A percentile compares a stretch with the other conserved stretches of the same genome.
These are phyloP conservation scores for Coemansia erecta DNA, from an alignment of 192 early-diverging fungal genomes.

Conservation along the genomic window DNA sequence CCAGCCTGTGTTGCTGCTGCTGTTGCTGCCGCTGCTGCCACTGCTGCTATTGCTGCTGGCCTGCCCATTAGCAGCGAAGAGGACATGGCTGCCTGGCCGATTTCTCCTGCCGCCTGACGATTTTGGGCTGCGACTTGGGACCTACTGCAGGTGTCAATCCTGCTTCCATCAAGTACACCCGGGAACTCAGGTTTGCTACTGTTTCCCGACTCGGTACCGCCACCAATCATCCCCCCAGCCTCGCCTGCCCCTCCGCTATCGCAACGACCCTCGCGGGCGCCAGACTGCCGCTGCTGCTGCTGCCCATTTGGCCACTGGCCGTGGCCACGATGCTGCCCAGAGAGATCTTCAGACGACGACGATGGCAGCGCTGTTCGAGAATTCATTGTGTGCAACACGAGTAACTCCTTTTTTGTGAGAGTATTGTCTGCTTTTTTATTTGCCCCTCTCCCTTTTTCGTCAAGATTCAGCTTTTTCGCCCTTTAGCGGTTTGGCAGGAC, in stretches of 20 bases:
- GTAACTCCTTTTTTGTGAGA: neutral
- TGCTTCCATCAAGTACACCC: neutral
- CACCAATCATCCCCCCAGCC: too few species aligned
- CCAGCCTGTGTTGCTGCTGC: too few species aligned
- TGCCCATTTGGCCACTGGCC: neutral
- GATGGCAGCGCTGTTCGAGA: neutral
- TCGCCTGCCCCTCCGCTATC: neutral
- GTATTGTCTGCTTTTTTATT: neutral
- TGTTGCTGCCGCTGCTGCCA: too few species aligned
- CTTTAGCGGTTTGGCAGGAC: too few species aligned
- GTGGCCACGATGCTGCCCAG: neutral
- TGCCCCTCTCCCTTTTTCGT: neutral
- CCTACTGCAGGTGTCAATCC: neutral
- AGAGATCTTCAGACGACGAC: conserved; percentile 2
- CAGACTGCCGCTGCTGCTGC: neutral
- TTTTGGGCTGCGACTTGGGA: too few species aligned
- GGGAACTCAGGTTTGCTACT: neutral
- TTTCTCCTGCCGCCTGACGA: too few species aligned
- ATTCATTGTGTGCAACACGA: conserved; percentile 2
- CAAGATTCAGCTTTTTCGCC: too few species aligned
- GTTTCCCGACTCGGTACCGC: too few species aligned
- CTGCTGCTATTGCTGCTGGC: too few species aligned
- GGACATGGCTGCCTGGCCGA: too few species aligned
- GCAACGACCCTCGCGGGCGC: neutral
- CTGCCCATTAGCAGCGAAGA: too few species aligned